Conservation (phyloP, 2,329 filamentous ascomycete species). For the Ophiocordyceps unilateralis region DNA sequence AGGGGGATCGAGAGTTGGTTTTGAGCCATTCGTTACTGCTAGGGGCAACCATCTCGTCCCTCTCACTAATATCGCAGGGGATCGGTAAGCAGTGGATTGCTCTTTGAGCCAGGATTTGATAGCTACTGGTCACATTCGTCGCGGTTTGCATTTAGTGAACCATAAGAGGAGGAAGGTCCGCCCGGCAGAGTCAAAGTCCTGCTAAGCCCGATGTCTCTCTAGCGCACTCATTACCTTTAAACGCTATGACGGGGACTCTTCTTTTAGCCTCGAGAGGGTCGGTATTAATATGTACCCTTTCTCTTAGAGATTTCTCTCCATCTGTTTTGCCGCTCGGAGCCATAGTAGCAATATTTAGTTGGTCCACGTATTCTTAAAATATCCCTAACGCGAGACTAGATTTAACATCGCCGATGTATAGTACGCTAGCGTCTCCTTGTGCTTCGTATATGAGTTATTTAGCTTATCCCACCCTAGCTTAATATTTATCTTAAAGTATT, state of each 20-base stretch:
- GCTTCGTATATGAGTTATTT: neutral
- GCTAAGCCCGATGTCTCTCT: neutral
- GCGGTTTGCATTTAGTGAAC: neutral
- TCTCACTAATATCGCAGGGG: constrained; percentile 2
- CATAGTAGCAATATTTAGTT: neutral
- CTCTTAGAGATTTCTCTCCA: neutral
- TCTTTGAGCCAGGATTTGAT: neutral
- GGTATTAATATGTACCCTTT: neutral
- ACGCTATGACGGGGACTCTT: neutral
- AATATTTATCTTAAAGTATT: neutral
- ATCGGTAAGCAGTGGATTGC: neutral
- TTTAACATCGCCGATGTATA: neutral
- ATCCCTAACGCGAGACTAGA: constrained; percentile 1
- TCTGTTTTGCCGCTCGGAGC: neutral
- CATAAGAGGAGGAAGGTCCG: neutral
- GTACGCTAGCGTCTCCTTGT: neutral
- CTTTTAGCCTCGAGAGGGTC: neutral
- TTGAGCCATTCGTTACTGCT: too few species aligned
- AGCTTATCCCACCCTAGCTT: neutral
- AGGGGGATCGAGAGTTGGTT: too few species aligned
- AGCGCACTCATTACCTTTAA: neutral
- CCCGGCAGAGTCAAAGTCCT: neutral
- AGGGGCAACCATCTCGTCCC: neutral
- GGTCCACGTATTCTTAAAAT: constrained; percentile 1
- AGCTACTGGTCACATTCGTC: neutral